Evolutionary conservation across 2,329 filamentous ascomycete genomes (phyloP).

Genomic region (Colletotrichum lindemuthianum): DNA sequence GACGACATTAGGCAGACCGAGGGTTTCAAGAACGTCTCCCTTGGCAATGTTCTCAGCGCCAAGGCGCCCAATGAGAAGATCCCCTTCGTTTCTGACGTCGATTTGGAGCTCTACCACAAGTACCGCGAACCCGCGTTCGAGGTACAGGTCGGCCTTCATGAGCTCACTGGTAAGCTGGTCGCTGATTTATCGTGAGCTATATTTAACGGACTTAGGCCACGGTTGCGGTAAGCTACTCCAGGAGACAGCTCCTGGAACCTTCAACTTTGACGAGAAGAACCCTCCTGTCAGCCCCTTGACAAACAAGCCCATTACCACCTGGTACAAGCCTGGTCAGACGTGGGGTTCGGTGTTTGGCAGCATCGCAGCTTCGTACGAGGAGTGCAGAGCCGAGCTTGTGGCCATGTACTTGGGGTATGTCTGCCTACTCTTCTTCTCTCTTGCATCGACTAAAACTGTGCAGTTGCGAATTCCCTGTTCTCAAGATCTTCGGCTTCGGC

Average conservation of each 20-base stretch:
- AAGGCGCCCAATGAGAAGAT: slow-evolving; percentile 93
- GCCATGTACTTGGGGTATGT: slow-evolving; percentile 77
- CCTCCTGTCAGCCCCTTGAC: slow-evolving; percentile 85
- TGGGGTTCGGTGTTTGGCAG: slow-evolving; percentile 94
- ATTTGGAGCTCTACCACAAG: slow-evolving; percentile 81
- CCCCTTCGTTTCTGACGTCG: slow-evolving; percentile 84
- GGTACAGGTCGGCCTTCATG: slow-evolving; percentile 94
- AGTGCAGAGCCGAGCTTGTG: slow-evolving; percentile 93
- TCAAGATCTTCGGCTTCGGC: slow-evolving; percentile 92
- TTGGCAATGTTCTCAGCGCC: slow-evolving; percentile 92
- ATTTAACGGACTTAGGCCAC: slow-evolving; percentile 64
- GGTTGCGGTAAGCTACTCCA: slow-evolving; percentile 94
- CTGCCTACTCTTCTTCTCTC: slow-evolving; percentile 14
- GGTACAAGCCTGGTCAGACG: slow-evolving; percentile 95
- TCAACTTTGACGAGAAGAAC: slow-evolving; percentile 87
- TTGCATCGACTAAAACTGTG: not conserved
- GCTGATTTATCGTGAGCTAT: too few species aligned
- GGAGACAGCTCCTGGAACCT: slow-evolving; percentile 82
- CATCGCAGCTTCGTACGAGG: slow-evolving; percentile 89
- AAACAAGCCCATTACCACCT: slow-evolving; percentile 80
- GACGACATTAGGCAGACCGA: slow-evolving; percentile 83
- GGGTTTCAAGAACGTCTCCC: slow-evolving; percentile 92
- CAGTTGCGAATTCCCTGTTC: slow-evolving; percentile 86
- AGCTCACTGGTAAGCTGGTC: slow-evolving; percentile 64
- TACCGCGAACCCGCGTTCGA: slow-evolving; percentile 91